A percentile compares a stretch with the other conserved stretches of the same genome.
These are phyloP conservation scores for Stemphylium beticola DNA, from an alignment of 2,329 filamentous ascomycete genomes.

Conservation along the genomic window DNA sequence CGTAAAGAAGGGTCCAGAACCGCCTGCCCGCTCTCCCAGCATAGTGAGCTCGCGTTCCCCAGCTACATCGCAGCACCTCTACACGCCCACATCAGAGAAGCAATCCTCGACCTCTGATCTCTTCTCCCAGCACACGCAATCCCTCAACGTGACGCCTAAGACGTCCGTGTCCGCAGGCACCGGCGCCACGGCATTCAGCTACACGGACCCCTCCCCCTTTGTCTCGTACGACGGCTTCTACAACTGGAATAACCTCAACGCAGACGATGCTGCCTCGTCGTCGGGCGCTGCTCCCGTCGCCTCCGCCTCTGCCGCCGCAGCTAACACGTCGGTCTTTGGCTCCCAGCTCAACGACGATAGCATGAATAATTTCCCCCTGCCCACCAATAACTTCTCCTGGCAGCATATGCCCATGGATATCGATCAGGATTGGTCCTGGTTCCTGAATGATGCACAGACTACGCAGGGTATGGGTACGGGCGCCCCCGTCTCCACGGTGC, in stretches of 20 bases:
- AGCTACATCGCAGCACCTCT: slow-evolving; percentile 6
- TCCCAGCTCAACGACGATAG: slow-evolving; percentile 39
- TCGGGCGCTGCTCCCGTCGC: not conserved
- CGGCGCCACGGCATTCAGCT: slow-evolving; percentile 11
- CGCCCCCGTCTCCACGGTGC: not conserved
- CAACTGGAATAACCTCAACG: slow-evolving; percentile 37
- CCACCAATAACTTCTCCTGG: slow-evolving; percentile 47
- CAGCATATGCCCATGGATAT: slow-evolving; percentile 51
- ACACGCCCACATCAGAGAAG: slow-evolving; percentile 20
- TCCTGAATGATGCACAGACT: slow-evolving; percentile 41
- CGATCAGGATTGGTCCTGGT: slow-evolving; percentile 52
- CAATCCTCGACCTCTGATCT: slow-evolving; percentile 15
- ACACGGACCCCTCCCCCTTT: slow-evolving; percentile 36
- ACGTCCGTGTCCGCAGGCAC: slow-evolving; percentile 21
- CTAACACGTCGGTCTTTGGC: slow-evolving; percentile 5
- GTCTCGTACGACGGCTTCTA: slow-evolving; percentile 51
- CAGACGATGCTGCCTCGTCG: slow-evolving; percentile 15
- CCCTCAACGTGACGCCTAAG: slow-evolving; percentile 21
- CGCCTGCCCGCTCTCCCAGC: slow-evolving; percentile 2
- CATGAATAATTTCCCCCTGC: slow-evolving; percentile 40
- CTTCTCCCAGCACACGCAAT: slow-evolving; percentile 19
- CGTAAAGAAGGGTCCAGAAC: slow-evolving; percentile 7
- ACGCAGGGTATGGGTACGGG: slow-evolving; percentile 12
- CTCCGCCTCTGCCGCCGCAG: not conserved
- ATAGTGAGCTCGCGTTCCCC: slow-evolving; percentile 3